phyloP scores from a whole-genome alignment of 169 alveolate species.

The Babesia divergens region DNA sequence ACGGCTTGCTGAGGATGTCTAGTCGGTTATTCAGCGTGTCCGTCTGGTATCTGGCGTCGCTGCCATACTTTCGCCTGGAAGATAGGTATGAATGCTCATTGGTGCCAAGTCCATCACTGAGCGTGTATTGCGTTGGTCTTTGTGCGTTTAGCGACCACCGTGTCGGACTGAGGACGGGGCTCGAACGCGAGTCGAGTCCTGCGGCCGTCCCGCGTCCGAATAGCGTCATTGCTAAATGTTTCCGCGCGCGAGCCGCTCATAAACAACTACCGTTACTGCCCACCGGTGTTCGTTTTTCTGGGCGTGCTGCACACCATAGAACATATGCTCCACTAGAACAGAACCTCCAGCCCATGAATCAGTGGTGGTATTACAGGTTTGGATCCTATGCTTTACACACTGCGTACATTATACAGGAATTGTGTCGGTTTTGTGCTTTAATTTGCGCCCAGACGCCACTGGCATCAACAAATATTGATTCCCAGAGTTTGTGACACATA shows the following conservation, averaged over 20 bases:
- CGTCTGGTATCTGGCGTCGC: not conserved
- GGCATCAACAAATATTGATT: no score
- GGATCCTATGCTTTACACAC: no score
- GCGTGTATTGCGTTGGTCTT: not conserved
- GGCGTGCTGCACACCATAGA: constrained; percentile 13
- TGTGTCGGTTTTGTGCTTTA: no score
- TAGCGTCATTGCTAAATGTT: constrained; percentile 12
- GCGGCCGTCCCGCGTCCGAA: constrained; percentile 4
- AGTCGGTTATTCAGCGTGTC: not conserved
- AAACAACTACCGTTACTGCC: not conserved
- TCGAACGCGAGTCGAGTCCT: not conserved
- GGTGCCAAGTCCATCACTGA: not conserved
- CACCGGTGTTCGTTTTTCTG: not conserved
- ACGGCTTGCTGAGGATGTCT: not conserved
- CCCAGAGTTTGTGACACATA: no score
- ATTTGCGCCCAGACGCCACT: no score
- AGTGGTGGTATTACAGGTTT: no score
- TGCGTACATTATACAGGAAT: no score
- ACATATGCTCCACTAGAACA: not conserved
- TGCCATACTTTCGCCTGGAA: not conserved
- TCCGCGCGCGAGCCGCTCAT: not conserved
- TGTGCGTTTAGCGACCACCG: constrained; percentile 6
- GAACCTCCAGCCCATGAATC: no score
- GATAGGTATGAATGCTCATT: not conserved
- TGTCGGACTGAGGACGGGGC: constrained; percentile 31